Evolutionary conservation across 164 flowering plant species (phyloP).

Genomic region (Tinospora cordifolia): DNA sequence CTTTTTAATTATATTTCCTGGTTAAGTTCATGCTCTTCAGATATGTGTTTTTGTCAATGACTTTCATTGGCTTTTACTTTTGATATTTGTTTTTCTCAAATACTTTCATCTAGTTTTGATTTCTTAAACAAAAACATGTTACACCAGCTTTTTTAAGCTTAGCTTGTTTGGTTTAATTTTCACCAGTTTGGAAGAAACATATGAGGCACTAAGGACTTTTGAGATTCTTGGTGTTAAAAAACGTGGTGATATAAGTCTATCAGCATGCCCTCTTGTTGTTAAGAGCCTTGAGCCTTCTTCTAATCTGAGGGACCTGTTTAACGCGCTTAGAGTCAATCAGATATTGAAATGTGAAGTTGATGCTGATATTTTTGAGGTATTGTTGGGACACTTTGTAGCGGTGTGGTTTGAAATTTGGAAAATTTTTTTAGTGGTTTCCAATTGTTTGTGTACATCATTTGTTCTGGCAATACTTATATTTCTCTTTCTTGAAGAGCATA

Average conservation of each 20-base stretch:
- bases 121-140: background rate
- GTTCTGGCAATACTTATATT: background rate
- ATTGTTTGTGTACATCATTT: background rate
- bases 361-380: conserved; percentile 52
- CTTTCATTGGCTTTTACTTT: background rate
- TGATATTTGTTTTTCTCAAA: background rate
- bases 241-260: conserved; percentile 29
- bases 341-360: conserved; percentile 52
- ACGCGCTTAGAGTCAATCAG: conserved; percentile 55
- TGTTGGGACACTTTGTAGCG: conserved; percentile 9
- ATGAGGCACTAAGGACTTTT: conserved; percentile 67
- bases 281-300: conserved; percentile 51
- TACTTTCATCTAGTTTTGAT: background rate
- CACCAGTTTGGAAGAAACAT: conserved; percentile 73
- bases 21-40: background rate
- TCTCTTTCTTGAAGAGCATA: conserved; percentile 34
- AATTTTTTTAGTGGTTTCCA: background rate
- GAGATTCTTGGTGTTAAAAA: conserved; percentile 66
- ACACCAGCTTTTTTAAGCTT: background rate
- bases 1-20: background rate
- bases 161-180: background rate
- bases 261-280: conserved; percentile 40
- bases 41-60: background rate
- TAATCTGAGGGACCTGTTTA: conserved; percentile 43
- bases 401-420: background rate